A percentile compares a stretch with the other conserved stretches of the same genome.
These are phyloP conservation scores for Echria macrotheca DNA, from an alignment of 495 filamentous ascomycete genomes.

Conservation along the genomic window DNA sequence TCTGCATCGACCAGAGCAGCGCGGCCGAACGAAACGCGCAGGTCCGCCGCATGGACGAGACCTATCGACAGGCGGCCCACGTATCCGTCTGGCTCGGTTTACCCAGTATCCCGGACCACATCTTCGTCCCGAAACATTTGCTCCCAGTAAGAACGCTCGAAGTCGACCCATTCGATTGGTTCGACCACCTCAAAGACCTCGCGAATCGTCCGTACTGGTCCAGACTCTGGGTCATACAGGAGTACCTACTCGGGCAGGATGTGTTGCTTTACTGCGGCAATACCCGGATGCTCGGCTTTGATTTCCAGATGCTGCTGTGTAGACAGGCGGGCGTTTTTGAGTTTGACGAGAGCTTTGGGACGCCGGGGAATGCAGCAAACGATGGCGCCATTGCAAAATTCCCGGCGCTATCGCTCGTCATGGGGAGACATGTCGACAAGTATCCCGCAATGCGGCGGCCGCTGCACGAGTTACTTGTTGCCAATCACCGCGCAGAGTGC, in stretches of 20 bases:
- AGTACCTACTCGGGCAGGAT: not conserved
- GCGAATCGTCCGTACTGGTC: not conserved
- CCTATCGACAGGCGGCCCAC: not conserved
- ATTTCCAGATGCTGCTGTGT: not conserved
- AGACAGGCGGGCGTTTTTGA: not conserved
- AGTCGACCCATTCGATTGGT: not conserved
- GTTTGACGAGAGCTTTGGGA: not conserved
- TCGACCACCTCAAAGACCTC: not conserved
- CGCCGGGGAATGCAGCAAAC: not conserved
- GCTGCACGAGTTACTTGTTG: not conserved
- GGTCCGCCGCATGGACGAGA: not conserved
- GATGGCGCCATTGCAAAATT: not conserved
- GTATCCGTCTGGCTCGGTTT: not conserved
- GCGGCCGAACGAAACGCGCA: not conserved
- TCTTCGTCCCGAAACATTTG: not conserved
- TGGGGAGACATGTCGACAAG: not conserved
- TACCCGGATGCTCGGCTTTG: not conserved
- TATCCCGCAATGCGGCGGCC: not conserved
- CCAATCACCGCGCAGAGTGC: not conserved
- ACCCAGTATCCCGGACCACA: not conserved
- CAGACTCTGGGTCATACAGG: not conserved
- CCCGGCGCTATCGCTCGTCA: not conserved
- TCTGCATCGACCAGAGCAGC: not conserved
- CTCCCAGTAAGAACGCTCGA: not conserved
- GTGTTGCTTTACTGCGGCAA: not conserved